phyloP scores from a whole-genome alignment of 2,329 filamentous ascomycete genomes.

The Alternaria metachromatica region DNA sequence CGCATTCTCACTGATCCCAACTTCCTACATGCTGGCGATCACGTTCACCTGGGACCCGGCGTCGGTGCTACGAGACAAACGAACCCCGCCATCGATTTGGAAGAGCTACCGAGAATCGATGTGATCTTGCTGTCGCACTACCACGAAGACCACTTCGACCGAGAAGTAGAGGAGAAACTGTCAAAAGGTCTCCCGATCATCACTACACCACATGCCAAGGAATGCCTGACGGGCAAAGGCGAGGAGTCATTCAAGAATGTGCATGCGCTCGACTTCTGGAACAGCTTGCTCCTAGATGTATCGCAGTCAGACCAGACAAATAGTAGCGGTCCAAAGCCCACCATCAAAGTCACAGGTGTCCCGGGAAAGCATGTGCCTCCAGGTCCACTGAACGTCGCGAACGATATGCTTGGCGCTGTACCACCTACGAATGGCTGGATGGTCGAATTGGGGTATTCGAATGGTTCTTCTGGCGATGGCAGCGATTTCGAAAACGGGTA shows the following conservation, averaged over 20 bases:
- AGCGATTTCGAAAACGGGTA: constrained; percentile 57
- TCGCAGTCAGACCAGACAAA: constrained; percentile 19
- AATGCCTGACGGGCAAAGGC: constrained; percentile 56
- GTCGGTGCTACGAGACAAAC: constrained; percentile 62
- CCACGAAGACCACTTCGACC: constrained; percentile 66
- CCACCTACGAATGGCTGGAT: constrained; percentile 73
- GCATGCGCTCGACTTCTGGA: constrained; percentile 63
- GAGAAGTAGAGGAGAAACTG: constrained; percentile 59
- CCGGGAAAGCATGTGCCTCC: constrained; percentile 68
- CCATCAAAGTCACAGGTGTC: constrained; percentile 66
- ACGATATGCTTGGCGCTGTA: constrained; percentile 59
- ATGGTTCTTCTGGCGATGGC: constrained; percentile 14
- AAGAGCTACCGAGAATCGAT: constrained; percentile 66
- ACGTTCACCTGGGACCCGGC: constrained; percentile 70
- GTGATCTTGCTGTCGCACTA: constrained; percentile 69
- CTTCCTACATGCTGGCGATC: constrained; percentile 70
- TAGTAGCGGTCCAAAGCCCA: constrained; percentile 39
- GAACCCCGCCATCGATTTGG: constrained; percentile 66
- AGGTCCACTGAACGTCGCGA: constrained; percentile 52
- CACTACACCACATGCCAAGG: constrained; percentile 67
- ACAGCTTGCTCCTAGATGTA: constrained; percentile 58
- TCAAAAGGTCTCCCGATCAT: constrained; percentile 66
- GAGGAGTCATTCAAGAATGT: constrained; percentile 63
- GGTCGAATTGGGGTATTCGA: constrained; percentile 63
- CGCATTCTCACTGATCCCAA: constrained; percentile 60